Base-by-base conservation (phyloP, 2,329 filamentous ascomycete genomes). In the Talaromyces islandicus region DNA sequence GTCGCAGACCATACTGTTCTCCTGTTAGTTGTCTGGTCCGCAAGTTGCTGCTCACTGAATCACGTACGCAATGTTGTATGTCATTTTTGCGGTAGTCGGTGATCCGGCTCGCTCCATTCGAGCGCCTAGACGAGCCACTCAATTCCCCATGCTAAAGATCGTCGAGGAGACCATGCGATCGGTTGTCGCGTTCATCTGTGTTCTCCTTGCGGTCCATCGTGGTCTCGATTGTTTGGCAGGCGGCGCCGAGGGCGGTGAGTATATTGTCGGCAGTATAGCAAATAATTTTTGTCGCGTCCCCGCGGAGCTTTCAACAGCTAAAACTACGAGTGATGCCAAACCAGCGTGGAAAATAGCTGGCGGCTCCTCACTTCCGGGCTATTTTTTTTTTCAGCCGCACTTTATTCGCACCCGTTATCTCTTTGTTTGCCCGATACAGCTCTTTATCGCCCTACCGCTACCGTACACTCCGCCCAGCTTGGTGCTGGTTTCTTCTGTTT, bases 1-100 rank as follows among this genome's bases (percentile, higher is more conserved):
- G 81, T 99, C 94, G 84, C 93, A 92, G 75, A 97, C 90, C 94
- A 99, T 99, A 62, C 84, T 87, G 66, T 50, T 7, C 12, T 60
- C 27, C 10, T 61, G 68, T 74, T 59, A 73, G 65, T 54, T 55
- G 53, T 52, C 27, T 38, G 27, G 50, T 27, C 17, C 35, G 41
- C 41, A n/a, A 17, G 30, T n/a, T 19, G 48, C 30, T 50, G 48
- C 43, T 50, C 41, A 30, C 29, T 17, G 10, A 12, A 30, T 50
- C 43, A 74, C 83, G 68, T 75, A 86, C 84, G 86, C 86, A 71
- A 89, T 88, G 68, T 88, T 88, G 80, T 88, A 88, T 58, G 85
- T 81, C 86, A 88, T 89, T 25, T 67, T 73, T 65, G 60, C 69
- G 68, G 64, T 56, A 57, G 53, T 53, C 65, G 61, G 67, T 65